Evolutionary conservation across 169 alveolate genomes (phyloP).

Genomic region (Cryptosporidium baileyi): DNA sequence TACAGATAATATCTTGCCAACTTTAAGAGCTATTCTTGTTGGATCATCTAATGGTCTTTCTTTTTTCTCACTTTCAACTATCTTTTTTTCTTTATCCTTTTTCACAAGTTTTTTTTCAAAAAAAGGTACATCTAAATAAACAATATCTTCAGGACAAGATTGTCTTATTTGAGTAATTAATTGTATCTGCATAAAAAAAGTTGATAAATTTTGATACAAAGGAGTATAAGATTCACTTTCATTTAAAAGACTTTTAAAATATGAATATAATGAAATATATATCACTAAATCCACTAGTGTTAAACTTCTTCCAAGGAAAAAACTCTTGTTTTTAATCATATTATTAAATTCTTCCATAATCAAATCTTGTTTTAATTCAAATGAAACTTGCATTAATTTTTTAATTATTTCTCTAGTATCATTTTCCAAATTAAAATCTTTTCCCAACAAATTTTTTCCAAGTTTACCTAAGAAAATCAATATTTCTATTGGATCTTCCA

Average conservation of each 20-base stretch:
- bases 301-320: conserved; percentile 34
- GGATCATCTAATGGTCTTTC: conserved; percentile 67
- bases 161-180: conserved; percentile 38
- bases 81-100: background rate
- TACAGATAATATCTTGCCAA: conserved; percentile 82
- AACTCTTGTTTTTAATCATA: conserved; percentile 1
- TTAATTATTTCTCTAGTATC: conserved; percentile 7
- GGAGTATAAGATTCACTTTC: conserved; percentile 1
- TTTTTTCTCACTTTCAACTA: background rate
- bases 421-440: background rate
- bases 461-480: conserved; percentile 21
- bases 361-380: background rate
- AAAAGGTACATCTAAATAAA: conserved; percentile 30
- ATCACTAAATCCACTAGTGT: conserved; percentile 20
- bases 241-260: background rate
- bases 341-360: background rate
- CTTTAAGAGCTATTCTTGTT: conserved; percentile 78
- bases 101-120: conserved; percentile 21
- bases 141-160: conserved; percentile 29
- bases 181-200: conserved; percentile 26
- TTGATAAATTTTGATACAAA: background rate
- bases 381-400: background rate
- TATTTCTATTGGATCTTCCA: background rate
- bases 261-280: background rate
- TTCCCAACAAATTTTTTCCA: background rate